Percentiles rank a stretch among this genome's conserved stretches.
Conservation (phyloP, 345 rosid genomes). For the Linum lewisii region DNA sequence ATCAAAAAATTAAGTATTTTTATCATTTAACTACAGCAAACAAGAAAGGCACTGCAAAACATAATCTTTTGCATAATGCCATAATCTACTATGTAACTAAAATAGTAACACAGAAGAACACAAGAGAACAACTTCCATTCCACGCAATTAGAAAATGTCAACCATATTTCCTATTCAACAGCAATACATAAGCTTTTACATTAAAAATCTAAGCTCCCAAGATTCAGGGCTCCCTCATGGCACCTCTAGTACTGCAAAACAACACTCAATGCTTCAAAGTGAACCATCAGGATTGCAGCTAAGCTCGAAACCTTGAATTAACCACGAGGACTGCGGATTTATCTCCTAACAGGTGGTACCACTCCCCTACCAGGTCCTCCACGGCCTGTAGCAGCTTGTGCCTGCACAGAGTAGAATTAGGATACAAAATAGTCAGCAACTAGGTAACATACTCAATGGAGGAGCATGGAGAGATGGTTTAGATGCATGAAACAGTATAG, state of each 20-base stretch:
- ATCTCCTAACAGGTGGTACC: conserved; percentile 6
- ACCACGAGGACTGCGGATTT: neutral
- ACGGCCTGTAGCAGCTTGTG: neutral
- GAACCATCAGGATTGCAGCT: neutral
- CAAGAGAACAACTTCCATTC: neutral
- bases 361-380: conserved; percentile 1
- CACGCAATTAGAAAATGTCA: neutral
- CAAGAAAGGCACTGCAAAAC: too few species aligned
- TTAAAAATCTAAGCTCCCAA: conserved; percentile 2
- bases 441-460: neutral
- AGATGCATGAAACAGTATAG: neutral
- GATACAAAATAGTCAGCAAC: neutral
- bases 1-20: too few species aligned
- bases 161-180: neutral
- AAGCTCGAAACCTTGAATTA: neutral
- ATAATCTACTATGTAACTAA: neutral
- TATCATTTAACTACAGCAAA: too few species aligned
- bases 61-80: neutral
- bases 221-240: conserved; percentile 1
- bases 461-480: too few species aligned
- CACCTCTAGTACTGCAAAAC: neutral
- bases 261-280: neutral
- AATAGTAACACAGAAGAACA: neutral
- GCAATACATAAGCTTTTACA: neutral
- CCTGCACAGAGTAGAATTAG: neutral